Evolutionary conservation across 164 flowering plant species (phyloP), one percentile per base, ranked within the genome.

Genomic region (Liriodendron chinense): DNA sequence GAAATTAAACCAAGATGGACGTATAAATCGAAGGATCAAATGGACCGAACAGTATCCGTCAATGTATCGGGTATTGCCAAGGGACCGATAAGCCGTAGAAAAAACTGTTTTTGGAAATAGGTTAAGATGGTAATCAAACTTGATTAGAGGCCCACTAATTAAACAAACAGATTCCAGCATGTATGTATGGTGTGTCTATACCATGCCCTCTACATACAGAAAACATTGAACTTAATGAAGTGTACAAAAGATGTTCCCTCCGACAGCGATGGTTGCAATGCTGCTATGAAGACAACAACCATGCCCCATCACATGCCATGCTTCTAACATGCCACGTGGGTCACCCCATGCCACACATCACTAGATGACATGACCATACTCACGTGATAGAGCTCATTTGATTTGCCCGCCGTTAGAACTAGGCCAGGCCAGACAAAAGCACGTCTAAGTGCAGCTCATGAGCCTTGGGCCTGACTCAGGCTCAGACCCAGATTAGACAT

Each of bases 221-320:
- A 43, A 20, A 67, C 69, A 67, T 34, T 14, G 49, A 65, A 1
- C 47, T 28, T 67, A 13, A 67, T 67, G 69, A 34, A 34, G 13
- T 34, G n/a, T 34, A 67, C 69, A 26, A 14, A 1, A 34, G 47
- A 8, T 16, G 21, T 1, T 16, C 18, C 57, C 25, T n/a, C 57
- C 71, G 26, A 69, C 71, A 69, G 6, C 24, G 2, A 47, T 69
- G 18, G 47, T 34, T 13, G 71, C 26, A 47, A 43, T 72, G 74
- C 48, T 57, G 49, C 65, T 72, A 8, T 25, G 23, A 1, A 9
- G 65, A 66, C 66, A 26, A 59, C 74, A 72, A n/a, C 10, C 66
- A 28, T 72, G 65, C 49, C 74, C 34, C 28, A 53, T 14, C 71
- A 69, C 71, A 69, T 69, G 71, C 22, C n/a, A n/a, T 50, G 59